Evolutionary conservation across 1,139 yeast genomes (phyloP), one percentile per base, ranked within the genome.

Genomic region (Taphrina wiesneri): DNA sequence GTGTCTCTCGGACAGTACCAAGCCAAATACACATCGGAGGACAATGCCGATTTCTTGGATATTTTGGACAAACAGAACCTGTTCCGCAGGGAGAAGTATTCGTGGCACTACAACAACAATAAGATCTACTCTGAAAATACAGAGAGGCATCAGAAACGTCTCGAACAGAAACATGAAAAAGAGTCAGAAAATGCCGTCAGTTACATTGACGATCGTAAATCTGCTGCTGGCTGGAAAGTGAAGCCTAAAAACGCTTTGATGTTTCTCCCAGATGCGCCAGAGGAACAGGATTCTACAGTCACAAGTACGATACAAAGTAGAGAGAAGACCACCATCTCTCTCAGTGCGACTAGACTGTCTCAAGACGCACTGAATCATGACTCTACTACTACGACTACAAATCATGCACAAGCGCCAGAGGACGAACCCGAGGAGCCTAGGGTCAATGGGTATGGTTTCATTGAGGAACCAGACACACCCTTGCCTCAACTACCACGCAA

Each of bases 1-100:
- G 26, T 68, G 34, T 45, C 66, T 13, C 63, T 71, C n/a, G 69
- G 65, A 41, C 63, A 70, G 26, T 76, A 72, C 52, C 78, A 75
- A 56, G 70, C 71, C 7, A 70, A 67, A 19, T 71, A 72, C 59
- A 76, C 77, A 0, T 73, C 78, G 0, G 78, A 76, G 63, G 78
- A 76, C 65, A 76, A 75, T 65, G 74, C 72, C 11, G 73, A 77
- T 26, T 75, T 75, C 63, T 69, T 70, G 34, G 68, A 69, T 11
- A 63, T 76, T 15, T 66, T 74, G 23, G 75, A 72, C 32, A 65
- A 65, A n/a, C 70, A 71, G 34, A 69, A 70, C 25, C 67, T 68
- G 13, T 21, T 52, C 17, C 69, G 69, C 28, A 66, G 75, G 26
- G 70, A 69, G 34, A 68, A 67, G 46, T 69, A 69, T 56, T 67